Conservation (phyloP, 768 basidiomycete species). For the Daedalea quercina region DNA sequence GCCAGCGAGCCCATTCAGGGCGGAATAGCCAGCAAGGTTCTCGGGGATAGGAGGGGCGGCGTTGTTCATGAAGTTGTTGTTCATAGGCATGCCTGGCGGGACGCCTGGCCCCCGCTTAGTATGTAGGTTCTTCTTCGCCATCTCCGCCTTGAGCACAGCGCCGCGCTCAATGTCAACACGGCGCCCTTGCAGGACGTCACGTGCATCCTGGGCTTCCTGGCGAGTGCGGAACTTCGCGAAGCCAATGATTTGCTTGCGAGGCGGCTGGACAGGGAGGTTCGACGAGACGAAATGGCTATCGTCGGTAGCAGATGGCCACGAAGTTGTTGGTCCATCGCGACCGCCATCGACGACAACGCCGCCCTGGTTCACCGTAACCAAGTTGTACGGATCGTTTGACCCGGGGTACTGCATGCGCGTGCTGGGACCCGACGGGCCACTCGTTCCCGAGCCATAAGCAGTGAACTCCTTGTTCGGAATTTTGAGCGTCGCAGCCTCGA, state of each 20-base stretch:
- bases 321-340: conserved; percentile 63
- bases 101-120: conserved; percentile 75
- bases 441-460: conserved; percentile 47
- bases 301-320: conserved; percentile 49
- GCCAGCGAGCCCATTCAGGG: conserved; percentile 7
- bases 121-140: conserved; percentile 99
- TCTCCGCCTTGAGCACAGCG: conserved; percentile 91
- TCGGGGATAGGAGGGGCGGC: conserved; percentile 10
- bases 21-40: conserved; percentile 9
- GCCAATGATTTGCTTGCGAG: conserved; percentile 92
- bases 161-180: conserved; percentile 92
- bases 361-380: conserved; percentile 78
- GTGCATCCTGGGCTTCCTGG: conserved; percentile 79
- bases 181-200: conserved; percentile 83
- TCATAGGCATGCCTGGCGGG: conserved; percentile 16
- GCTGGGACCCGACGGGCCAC: conserved; percentile 12
- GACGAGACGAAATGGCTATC: conserved; percentile 29
- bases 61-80: conserved; percentile 10
- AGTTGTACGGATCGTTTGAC: conserved; percentile 76
- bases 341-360: conserved; percentile 77
- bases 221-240: conserved; percentile 94
- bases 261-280: conserved; percentile 22
- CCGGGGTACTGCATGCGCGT: conserved; percentile 30
- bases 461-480: conserved; percentile 91
- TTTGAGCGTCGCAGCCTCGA: conserved; percentile 97